These are phyloP conservation scores for Collybia sordida DNA, from an alignment of 768 basidiomycete species.

Conservation along the genomic window DNA sequence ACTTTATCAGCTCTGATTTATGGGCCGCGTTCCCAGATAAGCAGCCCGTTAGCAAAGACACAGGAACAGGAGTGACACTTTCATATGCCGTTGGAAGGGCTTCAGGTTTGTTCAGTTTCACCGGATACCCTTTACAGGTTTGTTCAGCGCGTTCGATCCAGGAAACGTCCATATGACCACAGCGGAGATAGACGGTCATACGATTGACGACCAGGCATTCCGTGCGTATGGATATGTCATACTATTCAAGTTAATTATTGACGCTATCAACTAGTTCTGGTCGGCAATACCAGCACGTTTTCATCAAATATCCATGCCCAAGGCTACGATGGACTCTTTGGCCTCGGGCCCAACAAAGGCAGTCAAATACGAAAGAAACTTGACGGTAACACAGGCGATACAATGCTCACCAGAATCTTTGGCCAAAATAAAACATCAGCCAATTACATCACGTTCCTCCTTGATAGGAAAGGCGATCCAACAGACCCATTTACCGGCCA, in stretches of 20 bases:
- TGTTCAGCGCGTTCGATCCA: conserved; percentile 15
- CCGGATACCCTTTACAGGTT: too few species aligned
- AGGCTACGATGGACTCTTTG: conserved; percentile 71
- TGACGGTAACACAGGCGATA: conserved; percentile 49
- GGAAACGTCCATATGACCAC: conserved; percentile 57
- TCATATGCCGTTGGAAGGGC: conserved; percentile 72
- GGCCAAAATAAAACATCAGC: conserved; percentile 49
- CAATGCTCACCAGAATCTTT: conserved; percentile 66
- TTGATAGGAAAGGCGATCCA: conserved; percentile 60
- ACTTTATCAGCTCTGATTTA: conserved; percentile 59
- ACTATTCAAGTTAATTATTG: not conserved
- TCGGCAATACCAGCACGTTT: conserved; percentile 62
- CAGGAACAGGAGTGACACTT: conserved; percentile 55
- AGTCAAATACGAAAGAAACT: conserved; percentile 63
- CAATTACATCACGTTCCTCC: conserved; percentile 70
- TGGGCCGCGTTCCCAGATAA: conserved; percentile 59
- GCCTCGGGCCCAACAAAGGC: conserved; percentile 75
- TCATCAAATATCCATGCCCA: conserved; percentile 57
- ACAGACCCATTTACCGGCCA: conserved; percentile 55
- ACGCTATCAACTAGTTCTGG: conserved; percentile 48
- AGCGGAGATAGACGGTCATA: conserved; percentile 55
- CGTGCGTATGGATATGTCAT: conserved; percentile 38
- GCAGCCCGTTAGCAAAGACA: conserved; percentile 50
- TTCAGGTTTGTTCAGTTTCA: conserved; percentile 36
- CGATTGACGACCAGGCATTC: conserved; percentile 65